Base-by-base conservation (phyloP, 1,284 basidiomycete genomes). In the Mycosarcoma mackinlayi region DNA sequence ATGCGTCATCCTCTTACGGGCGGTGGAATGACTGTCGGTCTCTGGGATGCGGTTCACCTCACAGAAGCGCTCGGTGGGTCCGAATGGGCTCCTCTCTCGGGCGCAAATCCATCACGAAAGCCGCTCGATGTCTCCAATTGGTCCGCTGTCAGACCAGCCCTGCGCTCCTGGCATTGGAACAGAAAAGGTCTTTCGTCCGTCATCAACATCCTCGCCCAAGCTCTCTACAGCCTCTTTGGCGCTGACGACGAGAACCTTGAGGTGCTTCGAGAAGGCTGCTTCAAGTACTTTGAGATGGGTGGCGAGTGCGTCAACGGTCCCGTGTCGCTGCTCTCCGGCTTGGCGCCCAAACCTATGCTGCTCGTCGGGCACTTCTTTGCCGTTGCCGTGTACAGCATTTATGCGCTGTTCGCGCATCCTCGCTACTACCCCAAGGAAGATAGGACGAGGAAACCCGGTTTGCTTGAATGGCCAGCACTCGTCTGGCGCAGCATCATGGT, bases 1-100 rank as follows among this genome's bases (percentile, higher is more conserved):
- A 98, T 98, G 94, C 91, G 96, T 1, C 96, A 99, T 84, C 95
- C 96, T 0, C 86, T 99, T 11, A 98, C 95, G 0, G 96, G 96
- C 10, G 95, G 85, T 73, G 80, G 80, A 19, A 82, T 82, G 80
- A 74, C 79, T 1, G 80, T 82, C 14, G 80, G 77, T 10, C 58
- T 82, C n/a, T 82, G 79, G 79, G 80, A 82, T 44, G 71, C 63
- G 3, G 76, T 81, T 3, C 76, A 76, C 41, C 73, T 82, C 27
- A 77, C 79, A 3, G 65, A 75, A 35, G 71, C 71, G 21, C 66
- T 82, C 6, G 77, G 78, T n/a, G 75, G 72, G 0, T 57, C 64
- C 2, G 28, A 56, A 0, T 82, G 79, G 80, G 57, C 59, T 10
- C 79, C 77, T 4, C 58, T 69, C 14, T 25, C 47, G 1, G 58